These are phyloP conservation scores for Yamadazyma blattariae DNA, from an alignment of 1,139 yeast species.

Conservation along the genomic window DNA sequence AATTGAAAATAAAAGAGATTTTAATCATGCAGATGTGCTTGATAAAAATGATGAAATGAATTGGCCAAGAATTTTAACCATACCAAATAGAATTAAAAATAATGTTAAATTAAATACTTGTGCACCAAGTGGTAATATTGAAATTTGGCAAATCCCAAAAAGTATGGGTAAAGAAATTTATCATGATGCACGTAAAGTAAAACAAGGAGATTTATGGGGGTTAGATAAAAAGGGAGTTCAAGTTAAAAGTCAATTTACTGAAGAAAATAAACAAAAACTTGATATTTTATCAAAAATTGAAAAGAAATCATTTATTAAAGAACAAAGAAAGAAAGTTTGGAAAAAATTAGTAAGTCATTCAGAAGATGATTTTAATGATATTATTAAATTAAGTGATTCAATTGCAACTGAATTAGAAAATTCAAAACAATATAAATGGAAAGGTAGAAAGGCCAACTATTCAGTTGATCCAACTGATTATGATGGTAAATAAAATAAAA, in stretches of 20 bases:
- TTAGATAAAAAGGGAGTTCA: conserved; percentile 67
- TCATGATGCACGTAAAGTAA: conserved; percentile 86
- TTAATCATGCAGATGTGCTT: conserved; percentile 19
- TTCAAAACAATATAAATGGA: conserved; percentile 29
- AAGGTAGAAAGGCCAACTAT: conserved; percentile 32
- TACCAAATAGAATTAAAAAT: conserved; percentile 77
- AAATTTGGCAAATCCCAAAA: conserved; percentile 85
- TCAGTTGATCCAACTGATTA: conserved; percentile 23
- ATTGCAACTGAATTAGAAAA: conserved; percentile 36
- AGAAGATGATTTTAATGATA: conserved; percentile 29
- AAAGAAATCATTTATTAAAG: conserved; percentile 41
- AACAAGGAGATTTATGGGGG: conserved; percentile 89
- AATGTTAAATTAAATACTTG: conserved; percentile 82
- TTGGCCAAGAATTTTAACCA: conserved; percentile 74
- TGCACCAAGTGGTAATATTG: conserved; percentile 73
- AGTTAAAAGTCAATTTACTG: conserved; percentile 32
- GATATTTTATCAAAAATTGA: conserved; percentile 38
- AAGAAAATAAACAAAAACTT: conserved; percentile 30
- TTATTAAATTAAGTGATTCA: conserved; percentile 31
- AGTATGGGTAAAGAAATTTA: conserved; percentile 73
- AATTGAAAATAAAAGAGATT: conserved; percentile 34
- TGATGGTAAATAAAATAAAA: conserved; percentile 20
- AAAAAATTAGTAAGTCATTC: conserved; percentile 35
- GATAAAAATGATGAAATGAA: conserved; percentile 33
- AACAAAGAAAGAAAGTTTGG: conserved; percentile 40